Evolutionary conservation across 441 rosid genomes (phyloP).

Genomic region (Populus hybrid): DNA sequence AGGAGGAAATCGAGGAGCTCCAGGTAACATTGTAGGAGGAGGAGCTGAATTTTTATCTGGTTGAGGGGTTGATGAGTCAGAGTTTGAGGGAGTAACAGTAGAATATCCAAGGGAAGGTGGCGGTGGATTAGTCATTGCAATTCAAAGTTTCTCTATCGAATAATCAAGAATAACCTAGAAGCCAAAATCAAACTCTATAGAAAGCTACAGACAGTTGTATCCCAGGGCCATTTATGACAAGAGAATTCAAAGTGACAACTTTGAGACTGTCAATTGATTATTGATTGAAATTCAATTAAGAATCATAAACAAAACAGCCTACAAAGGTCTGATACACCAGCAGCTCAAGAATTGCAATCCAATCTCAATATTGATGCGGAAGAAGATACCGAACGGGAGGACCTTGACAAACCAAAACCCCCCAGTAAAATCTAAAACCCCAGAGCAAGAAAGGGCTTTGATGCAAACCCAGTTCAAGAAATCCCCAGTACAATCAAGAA

Average conservation of each 20-base stretch:
- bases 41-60: conserved; percentile 45
- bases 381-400: background rate
- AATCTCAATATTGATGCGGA: background rate
- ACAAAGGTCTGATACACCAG: background rate
- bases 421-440: conserved; percentile 21
- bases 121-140: conserved; percentile 58
- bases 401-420: conserved; percentile 16
- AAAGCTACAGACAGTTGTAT: too few species aligned
- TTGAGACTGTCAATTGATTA: conserved; percentile 8
- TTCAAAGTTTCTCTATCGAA: conserved; percentile 2
- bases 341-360: conserved; percentile 10
- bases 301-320: background rate
- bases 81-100: conserved; percentile 34
- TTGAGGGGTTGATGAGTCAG: conserved; percentile 41
- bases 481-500: conserved; percentile 22
- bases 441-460: conserved; percentile 27
- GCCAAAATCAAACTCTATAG: too few species aligned
- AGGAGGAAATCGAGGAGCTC: conserved; percentile 63
- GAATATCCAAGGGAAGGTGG: conserved; percentile 50
- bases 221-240: too few species aligned
- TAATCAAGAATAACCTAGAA: too few species aligned
- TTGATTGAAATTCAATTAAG: conserved; percentile 9
- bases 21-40: conserved; percentile 36
- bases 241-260: too few species aligned
- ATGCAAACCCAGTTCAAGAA: conserved; percentile 35